Conservation (phyloP, 2,329 filamentous ascomycete species). For the Aspergillus aculeatinus region DNA sequence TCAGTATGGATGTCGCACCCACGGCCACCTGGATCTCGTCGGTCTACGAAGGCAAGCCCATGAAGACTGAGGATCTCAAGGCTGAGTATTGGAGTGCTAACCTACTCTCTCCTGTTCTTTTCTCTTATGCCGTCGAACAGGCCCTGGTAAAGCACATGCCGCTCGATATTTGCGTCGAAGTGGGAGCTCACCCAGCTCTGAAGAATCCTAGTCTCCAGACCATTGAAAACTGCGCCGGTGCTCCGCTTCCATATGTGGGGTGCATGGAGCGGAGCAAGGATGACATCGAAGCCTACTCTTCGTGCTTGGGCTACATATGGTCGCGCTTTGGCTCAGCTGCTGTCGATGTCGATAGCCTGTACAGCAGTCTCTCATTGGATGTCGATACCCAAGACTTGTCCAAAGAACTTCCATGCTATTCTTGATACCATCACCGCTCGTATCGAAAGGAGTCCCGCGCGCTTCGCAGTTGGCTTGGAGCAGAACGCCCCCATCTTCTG, state of each 20-base stretch:
- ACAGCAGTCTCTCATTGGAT: no score
- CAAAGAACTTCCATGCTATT: no score
- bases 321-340: no score
- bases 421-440: no score
- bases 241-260: background rate
- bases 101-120: conserved; percentile 37
- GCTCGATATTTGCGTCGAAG: conserved; percentile 31
- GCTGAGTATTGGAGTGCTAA: conserved; percentile 41
- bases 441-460: no score
- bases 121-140: conserved; percentile 27
- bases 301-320: no score
- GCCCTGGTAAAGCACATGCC: conserved; percentile 22
- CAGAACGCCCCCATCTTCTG: no score
- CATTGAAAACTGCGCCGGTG: background rate
- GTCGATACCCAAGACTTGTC: no score
- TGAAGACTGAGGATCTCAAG: conserved; percentile 23
- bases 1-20: background rate
- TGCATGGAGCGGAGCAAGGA: background rate
- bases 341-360: no score
- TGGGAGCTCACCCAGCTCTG: conserved; percentile 32
- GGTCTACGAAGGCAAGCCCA: conserved; percentile 6
- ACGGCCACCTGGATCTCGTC: conserved; percentile 19
- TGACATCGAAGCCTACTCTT: background rate
- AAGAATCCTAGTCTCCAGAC: conserved; percentile 17
- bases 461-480: no score